Evolutionary conservation across 768 basidiomycete genomes (phyloP).

Genomic region (Lentinula lateritia): DNA sequence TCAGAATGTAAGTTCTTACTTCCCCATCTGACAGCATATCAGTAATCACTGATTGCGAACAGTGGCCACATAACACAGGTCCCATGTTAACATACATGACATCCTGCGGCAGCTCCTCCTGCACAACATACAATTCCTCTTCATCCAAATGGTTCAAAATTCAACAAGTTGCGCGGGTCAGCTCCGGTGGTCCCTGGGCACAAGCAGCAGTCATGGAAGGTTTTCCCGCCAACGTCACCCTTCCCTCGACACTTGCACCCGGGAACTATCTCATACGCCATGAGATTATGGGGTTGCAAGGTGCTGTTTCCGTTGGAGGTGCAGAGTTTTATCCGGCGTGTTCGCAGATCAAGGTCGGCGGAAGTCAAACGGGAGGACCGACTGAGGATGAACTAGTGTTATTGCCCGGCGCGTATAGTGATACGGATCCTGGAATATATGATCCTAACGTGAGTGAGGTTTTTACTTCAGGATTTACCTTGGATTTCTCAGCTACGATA

Average conservation of each 20-base stretch:
- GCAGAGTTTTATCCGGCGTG: conserved; percentile 83
- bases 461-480: neutral
- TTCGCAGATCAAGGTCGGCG: conserved; percentile 49
- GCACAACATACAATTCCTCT: conserved; percentile 35
- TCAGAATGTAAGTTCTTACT: conserved; percentile 12
- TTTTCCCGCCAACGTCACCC: conserved; percentile 28
- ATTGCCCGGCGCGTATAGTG: conserved; percentile 70
- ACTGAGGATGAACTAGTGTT: conserved; percentile 44
- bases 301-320: conserved; percentile 44
- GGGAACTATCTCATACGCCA: conserved; percentile 76
- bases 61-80: conserved; percentile 43
- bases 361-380: conserved; percentile 47
- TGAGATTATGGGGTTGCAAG: conserved; percentile 76
- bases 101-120: conserved; percentile 30
- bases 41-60: neutral
- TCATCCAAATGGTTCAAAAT: conserved; percentile 48
- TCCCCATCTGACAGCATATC: conserved; percentile 7
- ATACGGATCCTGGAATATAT: conserved; percentile 67
- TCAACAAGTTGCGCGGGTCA: conserved; percentile 25
- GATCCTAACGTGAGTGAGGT: conserved; percentile 16
- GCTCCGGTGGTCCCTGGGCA: conserved; percentile 35
- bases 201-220: conserved; percentile 48
- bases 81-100: conserved; percentile 51
- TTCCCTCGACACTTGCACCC: conserved; percentile 49
- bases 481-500: neutral